Conservation (phyloP, 2,329 filamentous ascomycete species). For the Trichoderma pleuroti region DNA sequence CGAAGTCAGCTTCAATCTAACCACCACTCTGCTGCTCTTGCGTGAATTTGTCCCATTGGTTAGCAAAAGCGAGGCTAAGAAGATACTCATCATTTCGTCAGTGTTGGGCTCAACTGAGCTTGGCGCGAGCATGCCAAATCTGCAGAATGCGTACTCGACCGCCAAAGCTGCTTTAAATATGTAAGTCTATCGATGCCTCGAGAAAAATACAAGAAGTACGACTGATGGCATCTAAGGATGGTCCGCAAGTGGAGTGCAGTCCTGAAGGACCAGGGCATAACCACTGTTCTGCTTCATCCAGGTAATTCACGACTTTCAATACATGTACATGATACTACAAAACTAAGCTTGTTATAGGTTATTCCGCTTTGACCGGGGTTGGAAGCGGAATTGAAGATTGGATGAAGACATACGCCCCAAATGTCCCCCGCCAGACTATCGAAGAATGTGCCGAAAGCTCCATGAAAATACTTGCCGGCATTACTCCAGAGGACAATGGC, state of each 20-base stretch:
- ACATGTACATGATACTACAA: not conserved
- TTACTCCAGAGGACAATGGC: not conserved
- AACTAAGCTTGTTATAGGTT: not conserved
- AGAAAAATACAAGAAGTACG: not conserved
- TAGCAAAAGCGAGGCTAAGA: not conserved
- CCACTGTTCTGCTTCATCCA: not conserved
- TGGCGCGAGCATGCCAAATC: not conserved
- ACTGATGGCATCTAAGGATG: not conserved
- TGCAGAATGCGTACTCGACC: not conserved
- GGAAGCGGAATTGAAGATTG: not conserved
- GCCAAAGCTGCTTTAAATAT: not conserved
- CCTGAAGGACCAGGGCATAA: not conserved
- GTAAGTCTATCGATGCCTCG: not conserved
- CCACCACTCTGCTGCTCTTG: not conserved
- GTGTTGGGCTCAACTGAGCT: not conserved
- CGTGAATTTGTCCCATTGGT: not conserved
- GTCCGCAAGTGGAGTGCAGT: not conserved
- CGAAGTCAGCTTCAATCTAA: not conserved
- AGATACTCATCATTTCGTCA: not conserved
- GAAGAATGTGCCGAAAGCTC: not conserved
- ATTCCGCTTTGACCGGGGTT: not conserved
- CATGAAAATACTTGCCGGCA: not conserved
- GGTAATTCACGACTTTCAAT: not conserved
- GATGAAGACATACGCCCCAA: not conserved
- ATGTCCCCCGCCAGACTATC: not conserved